Evolutionary conservation across 257 asterid species (phyloP), one percentile per base, ranked within the genome.

Genomic region (Solanum phureja): DNA sequence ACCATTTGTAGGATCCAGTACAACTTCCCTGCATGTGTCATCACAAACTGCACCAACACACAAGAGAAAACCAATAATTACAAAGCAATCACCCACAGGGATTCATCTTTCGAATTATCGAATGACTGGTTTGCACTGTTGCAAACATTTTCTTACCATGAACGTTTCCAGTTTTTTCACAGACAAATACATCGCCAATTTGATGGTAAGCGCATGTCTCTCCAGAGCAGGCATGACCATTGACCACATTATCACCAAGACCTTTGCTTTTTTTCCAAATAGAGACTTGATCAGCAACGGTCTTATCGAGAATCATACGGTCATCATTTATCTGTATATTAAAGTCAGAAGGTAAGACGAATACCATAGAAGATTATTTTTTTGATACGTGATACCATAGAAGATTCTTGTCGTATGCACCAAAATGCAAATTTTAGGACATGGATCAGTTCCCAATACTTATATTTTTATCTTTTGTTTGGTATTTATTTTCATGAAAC

Each of bases 251-350:
- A 87, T 96, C 99, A 91, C 91, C 89, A 44, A 97, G 94, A 88
- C 99, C 99, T 90, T 91, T 93, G 91, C 96, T 94, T 87, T 94
- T 94, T 94, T 97, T 97, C 99, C 99, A 97, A 3, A 85, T 93
- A 52, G 98, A 95, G 76, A 97, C 96, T 96, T 96, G 99, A 92
- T 96, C 99, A 64, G 98, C 94, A n/a, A 97, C 91, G 85, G 99
- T 97, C 93, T 96, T 96, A 93, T 97, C 98, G 66, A 94, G 97
- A 88, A 93, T 93, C 88, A 95, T 82, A 38, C 93, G 92, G 86
- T 96, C 99, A 91, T 97, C 99, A 86, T 94, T 92, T 93, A 97
- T 96, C 99, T 97, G 87, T 74, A 86, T 6, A 76, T 77, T 75
- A 69, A 83, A 83, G 62, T 6, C 21, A 86, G 3, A 14, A 14